These are phyloP conservation scores for Trifolium fragiferum DNA, from an alignment of 306 rosid species.

Conservation along the genomic window DNA sequence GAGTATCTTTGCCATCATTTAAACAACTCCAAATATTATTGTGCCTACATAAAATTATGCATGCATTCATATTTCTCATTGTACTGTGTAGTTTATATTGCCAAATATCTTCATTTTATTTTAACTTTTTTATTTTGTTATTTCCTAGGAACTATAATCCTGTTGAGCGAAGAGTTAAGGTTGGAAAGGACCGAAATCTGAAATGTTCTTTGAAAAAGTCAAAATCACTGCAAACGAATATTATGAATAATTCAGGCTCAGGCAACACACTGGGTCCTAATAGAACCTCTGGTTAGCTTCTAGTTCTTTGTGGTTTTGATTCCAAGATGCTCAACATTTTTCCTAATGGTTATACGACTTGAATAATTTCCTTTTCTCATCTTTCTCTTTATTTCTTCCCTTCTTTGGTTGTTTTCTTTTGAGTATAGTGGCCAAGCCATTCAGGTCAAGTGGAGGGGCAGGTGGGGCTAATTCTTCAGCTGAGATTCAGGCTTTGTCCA, in stretches of 20 bases:
- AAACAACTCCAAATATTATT: conserved; percentile 2
- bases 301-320: conserved; percentile 19
- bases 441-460: conserved; percentile 52
- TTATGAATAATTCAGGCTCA: conserved; percentile 39
- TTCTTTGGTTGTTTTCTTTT: conserved; percentile 33
- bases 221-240: conserved; percentile 56
- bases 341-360: conserved; percentile 16
- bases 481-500: conserved; percentile 70
- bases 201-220: conserved; percentile 62
- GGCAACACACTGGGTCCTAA: conserved; percentile 39
- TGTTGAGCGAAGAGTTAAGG: conserved; percentile 77
- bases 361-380: conserved; percentile 8
- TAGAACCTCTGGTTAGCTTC: conserved; percentile 49
- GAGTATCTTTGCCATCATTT: conserved; percentile 18
- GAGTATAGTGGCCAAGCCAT: conserved; percentile 63
- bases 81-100: conserved; percentile 1
- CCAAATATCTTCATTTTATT: background rate
- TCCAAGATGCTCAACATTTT: conserved; percentile 32
- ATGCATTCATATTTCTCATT: conserved; percentile 15
- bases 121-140: background rate
- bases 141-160: conserved; percentile 82
- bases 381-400: background rate
- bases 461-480: conserved; percentile 52
- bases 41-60: background rate
- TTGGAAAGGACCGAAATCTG: conserved; percentile 67